phyloP scores from a whole-genome alignment of 331 rosid species.

The Quercus phellos region DNA sequence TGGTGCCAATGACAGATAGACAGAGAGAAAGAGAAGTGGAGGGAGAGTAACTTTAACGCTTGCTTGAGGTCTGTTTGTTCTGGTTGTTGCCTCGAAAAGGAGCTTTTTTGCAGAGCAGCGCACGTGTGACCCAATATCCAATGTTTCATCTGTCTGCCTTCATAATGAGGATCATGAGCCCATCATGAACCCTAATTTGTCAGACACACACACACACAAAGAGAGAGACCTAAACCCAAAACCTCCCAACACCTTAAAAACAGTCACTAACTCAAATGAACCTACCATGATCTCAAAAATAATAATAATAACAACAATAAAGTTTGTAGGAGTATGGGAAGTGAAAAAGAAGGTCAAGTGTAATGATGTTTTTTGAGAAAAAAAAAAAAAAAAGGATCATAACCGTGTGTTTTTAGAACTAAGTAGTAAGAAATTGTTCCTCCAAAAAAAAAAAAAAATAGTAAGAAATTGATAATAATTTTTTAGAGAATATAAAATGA shows the following conservation, averaged over 20 bases:
- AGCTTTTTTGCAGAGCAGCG: slow-evolving; percentile 49
- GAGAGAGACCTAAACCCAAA: slow-evolving; percentile 35
- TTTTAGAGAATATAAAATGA: background rate
- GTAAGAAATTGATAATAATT: background rate
- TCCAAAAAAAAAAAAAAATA: too few species aligned
- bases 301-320: slow-evolving; percentile 15
- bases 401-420: background rate
- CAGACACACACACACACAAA: slow-evolving; percentile 18
- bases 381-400: slow-evolving; percentile 19
- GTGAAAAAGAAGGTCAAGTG: slow-evolving; percentile 29
- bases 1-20: slow-evolving; percentile 26
- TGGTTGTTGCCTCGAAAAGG: slow-evolving; percentile 84
- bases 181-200: slow-evolving; percentile 51
- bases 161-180: slow-evolving; percentile 35
- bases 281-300: background rate
- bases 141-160: slow-evolving; percentile 48
- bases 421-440: background rate
- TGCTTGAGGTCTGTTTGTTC: slow-evolving; percentile 52
- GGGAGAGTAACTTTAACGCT: slow-evolving; percentile 31
- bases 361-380: slow-evolving; percentile 36
- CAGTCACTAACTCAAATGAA: background rate
- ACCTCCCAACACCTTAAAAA: slow-evolving; percentile 29
- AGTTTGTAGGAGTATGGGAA: slow-evolving; percentile 19
- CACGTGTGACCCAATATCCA: slow-evolving; percentile 89
- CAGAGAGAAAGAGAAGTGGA: slow-evolving; percentile 7